Evolutionary conservation across 1,284 basidiomycete species (phyloP), one percentile per base, ranked within the genome.

Genomic region (Irpex sp.): DNA sequence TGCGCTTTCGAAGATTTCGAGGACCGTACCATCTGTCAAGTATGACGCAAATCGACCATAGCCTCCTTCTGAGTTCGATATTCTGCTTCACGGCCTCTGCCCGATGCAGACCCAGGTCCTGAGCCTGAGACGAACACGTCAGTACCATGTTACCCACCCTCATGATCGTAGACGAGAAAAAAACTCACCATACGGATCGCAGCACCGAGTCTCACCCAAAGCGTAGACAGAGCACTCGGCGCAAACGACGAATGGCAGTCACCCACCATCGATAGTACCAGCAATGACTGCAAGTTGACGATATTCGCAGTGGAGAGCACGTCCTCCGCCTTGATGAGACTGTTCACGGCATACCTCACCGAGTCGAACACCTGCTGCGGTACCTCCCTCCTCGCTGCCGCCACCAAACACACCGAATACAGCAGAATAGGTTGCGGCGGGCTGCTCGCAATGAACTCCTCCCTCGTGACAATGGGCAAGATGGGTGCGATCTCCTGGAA

Each of bases 11-110:
- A 13, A 37, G 38, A 44, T 44, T 44, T 44, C 55, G 59, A 59
- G 57, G 56, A 73, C 81, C 69, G 21, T 75, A 92, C 94, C 96
- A 97, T 77, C 94, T 81, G 77, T 98, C 96, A 71, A 89, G 88
- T 69, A 97, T 93, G 59, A 97, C 86, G 76, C 94, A 97, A 37
- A 88, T 88, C 15, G 90, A 92, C 96, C 96, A 98, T 38, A 97
- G 80, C 61, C 96, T 84, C 63, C 96, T 83, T 62, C 93, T 81
- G 57, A 94, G 80, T 73, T 96, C 94, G 62, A 96, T 85, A 67
- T 86, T 82, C 71, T 89, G 87, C 69, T 89, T 91, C 38, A 91
- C 86, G 2, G 89, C 86, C 73, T 93, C 90, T 56, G 92, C 93
- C 26, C 96, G 86, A 74, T 97, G 96, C 61, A 97, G 78, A 2